phyloP scores from a whole-genome alignment of 2,329 filamentous ascomycete genomes.

The Aspergillus quadricinctus region DNA sequence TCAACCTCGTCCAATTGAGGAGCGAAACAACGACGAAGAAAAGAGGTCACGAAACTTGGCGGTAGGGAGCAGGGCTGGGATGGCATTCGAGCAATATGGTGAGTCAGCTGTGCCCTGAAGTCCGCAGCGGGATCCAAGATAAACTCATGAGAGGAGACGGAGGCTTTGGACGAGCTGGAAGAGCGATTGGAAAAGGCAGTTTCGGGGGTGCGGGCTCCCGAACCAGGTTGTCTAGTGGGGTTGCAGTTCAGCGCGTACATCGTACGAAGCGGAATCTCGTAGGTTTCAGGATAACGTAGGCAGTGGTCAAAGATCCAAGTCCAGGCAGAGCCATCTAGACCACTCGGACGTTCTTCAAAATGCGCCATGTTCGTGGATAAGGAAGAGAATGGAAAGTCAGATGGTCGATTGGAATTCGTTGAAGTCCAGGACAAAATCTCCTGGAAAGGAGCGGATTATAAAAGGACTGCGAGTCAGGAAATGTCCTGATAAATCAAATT shows the following conservation, averaged over 20 bases:
- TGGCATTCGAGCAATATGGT: constrained; percentile 55
- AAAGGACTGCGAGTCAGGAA: constrained; percentile 7
- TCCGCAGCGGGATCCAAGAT: constrained; percentile 36
- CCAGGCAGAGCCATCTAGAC: constrained; percentile 40
- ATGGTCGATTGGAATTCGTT: neutral
- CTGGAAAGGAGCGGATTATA: constrained; percentile 5
- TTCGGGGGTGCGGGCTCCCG: constrained; percentile 24
- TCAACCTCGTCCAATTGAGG: constrained; percentile 55
- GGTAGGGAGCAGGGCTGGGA: constrained; percentile 60
- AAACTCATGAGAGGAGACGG: constrained; percentile 16
- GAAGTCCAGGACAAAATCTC: neutral
- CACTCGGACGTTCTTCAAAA: constrained; percentile 15
- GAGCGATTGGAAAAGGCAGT: constrained; percentile 36
- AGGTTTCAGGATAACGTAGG: constrained; percentile 57
- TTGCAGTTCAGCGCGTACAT: constrained; percentile 65
- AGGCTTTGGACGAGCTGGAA: constrained; percentile 25
- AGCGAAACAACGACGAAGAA: constrained; percentile 58
- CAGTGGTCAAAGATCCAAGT: constrained; percentile 57
- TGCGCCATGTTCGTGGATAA: constrained; percentile 12
- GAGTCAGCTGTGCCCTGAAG: constrained; percentile 39
- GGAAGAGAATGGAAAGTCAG: neutral
- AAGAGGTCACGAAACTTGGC: constrained; percentile 58
- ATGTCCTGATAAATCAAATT: constrained; percentile 2
- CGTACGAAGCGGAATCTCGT: constrained; percentile 63
- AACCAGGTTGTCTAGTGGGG: constrained; percentile 39